phyloP scores from a whole-genome alignment of 305 asterid species.

The Solanum hybrid region DNA sequence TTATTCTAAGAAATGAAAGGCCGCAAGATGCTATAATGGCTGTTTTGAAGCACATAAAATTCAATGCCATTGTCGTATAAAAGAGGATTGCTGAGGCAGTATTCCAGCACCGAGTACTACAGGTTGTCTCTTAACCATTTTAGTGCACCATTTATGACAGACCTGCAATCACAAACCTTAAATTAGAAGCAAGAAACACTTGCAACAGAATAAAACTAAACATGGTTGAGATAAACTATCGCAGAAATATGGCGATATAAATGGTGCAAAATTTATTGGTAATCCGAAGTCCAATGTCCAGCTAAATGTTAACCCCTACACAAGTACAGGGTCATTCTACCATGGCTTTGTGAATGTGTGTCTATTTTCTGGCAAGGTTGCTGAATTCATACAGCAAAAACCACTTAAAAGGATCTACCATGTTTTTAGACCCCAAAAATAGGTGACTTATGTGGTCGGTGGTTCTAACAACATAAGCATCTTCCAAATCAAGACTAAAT shows the following conservation, averaged over 20 bases:
- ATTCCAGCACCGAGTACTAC: conserved; percentile 16
- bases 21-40: not conserved
- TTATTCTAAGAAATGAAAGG: not conserved
- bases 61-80: not conserved
- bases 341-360: not conserved
- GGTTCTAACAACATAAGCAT: not conserved
- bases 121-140: conserved; percentile 88
- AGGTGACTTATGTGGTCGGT: not conserved
- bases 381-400: not conserved
- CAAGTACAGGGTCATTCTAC: not conserved
- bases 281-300: not conserved
- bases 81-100: not conserved
- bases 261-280: not conserved
- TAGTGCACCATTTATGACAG: conserved; percentile 65
- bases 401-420: not conserved
- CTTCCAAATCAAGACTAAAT: not conserved
- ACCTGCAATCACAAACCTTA: conserved; percentile 37
- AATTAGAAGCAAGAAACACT: not conserved
- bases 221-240: not conserved
- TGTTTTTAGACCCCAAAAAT: not conserved
- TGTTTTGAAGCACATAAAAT: not conserved
- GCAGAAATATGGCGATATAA: not conserved
- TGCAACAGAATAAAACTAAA: not conserved
- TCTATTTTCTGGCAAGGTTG: not conserved
- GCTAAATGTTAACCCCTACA: not conserved